These are phyloP conservation scores for Colletotrichum sp. DNA, from an alignment of 2,329 filamentous ascomycete genomes.

Conservation along the genomic window DNA sequence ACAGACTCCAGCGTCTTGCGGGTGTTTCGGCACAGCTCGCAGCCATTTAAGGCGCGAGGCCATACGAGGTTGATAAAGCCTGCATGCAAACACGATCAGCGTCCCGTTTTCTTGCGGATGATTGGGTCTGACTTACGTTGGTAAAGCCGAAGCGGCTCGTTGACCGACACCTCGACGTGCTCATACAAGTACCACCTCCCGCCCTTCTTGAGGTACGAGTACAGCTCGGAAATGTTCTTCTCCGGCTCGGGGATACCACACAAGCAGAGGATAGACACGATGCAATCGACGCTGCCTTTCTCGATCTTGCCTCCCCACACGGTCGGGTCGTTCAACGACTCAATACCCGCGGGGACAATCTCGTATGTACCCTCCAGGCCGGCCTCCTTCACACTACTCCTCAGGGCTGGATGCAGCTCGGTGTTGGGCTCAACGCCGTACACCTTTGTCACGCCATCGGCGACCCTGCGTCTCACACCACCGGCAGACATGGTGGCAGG, in stretches of 20 bases:
- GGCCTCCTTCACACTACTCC: constrained; percentile 49
- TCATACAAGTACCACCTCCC: constrained; percentile 69
- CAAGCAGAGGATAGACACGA: constrained; percentile 66
- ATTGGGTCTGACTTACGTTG: constrained; percentile 48
- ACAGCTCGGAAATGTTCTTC: constrained; percentile 59
- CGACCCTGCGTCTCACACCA: not conserved
- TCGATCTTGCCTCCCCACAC: constrained; percentile 52
- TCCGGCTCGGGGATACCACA: constrained; percentile 68
- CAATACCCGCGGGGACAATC: constrained; percentile 66
- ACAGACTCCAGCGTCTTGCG: constrained; percentile 49
- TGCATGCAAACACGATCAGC: constrained; percentile 25
- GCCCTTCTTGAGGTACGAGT: constrained; percentile 63
- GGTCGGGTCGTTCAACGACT: constrained; percentile 51
- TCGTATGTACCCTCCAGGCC: constrained; percentile 64
- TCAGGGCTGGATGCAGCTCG: constrained; percentile 54
- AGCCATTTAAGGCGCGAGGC: constrained; percentile 57
- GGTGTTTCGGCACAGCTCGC: constrained; percentile 55
- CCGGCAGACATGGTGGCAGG: not conserved
- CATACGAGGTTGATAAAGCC: constrained; percentile 57
- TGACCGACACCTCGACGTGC: constrained; percentile 53
- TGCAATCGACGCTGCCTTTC: constrained; percentile 59
- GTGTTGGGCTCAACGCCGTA: constrained; percentile 71
- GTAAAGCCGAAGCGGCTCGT: constrained; percentile 48
- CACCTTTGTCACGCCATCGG: constrained; percentile 40
- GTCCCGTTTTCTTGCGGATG: not conserved